phyloP scores from a whole-genome alignment of 2,329 filamentous ascomycete genomes.

The Alternaria dauci region DNA sequence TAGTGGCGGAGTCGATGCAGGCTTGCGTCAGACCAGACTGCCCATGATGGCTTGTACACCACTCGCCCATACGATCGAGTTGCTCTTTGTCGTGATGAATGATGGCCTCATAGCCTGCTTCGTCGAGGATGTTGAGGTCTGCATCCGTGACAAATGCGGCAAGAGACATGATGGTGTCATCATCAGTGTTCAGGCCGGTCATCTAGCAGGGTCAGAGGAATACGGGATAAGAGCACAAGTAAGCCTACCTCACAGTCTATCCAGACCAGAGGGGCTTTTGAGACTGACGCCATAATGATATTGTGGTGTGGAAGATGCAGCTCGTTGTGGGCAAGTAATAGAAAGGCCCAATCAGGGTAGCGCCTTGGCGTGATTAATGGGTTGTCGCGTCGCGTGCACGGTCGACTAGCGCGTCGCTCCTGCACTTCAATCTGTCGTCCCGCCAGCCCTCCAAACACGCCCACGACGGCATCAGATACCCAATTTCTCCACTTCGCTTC shows the following conservation, averaged over 20 bases:
- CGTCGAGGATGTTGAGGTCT: constrained; percentile 77
- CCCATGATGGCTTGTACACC: constrained; percentile 85
- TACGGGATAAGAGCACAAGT: background rate
- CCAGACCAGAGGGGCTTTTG: constrained; percentile 78
- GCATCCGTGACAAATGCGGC: constrained; percentile 90
- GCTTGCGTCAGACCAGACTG: constrained; percentile 81
- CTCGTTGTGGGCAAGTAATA: constrained; percentile 10
- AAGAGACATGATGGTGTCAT: constrained; percentile 87
- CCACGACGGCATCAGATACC: constrained; percentile 24
- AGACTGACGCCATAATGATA: constrained; percentile 58
- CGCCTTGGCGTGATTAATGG: constrained; percentile 18
- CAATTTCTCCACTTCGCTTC: constrained; percentile 25
- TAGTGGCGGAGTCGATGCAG: constrained; percentile 76
- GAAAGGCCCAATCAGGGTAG: constrained; percentile 16
- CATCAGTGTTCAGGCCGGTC: constrained; percentile 83
- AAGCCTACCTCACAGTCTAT: constrained; percentile 75
- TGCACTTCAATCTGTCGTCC: constrained; percentile 26
- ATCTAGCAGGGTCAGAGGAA: constrained; percentile 67
- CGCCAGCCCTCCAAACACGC: constrained; percentile 35
- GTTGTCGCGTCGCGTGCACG: constrained; percentile 33
- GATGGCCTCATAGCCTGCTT: constrained; percentile 78
- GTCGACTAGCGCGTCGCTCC: constrained; percentile 28
- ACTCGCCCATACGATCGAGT: constrained; percentile 83
- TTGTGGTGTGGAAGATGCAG: constrained; percentile 8
- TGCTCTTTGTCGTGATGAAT: constrained; percentile 76